Evolutionary conservation across 768 basidiomycete species (phyloP).

Genomic region (Hysterangium stoloniferum): DNA sequence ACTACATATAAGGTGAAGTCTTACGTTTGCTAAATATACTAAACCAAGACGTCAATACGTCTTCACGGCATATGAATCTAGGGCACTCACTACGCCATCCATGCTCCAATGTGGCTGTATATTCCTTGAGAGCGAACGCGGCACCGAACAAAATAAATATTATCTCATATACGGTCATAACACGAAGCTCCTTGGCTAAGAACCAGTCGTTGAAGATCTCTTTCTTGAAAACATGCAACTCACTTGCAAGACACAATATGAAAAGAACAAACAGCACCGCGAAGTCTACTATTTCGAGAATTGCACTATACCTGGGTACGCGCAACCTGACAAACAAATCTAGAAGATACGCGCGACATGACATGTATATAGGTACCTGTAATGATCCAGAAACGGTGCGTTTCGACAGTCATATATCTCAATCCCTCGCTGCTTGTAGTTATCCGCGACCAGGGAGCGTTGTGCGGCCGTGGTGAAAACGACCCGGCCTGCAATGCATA

Average conservation of each 20-base stretch:
- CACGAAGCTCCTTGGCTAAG: constrained; percentile 47
- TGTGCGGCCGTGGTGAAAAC: constrained; percentile 52
- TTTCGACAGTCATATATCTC: constrained; percentile 61
- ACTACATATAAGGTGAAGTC: neutral
- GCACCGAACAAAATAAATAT: constrained; percentile 68
- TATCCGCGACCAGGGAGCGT: constrained; percentile 80
- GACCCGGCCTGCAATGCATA: constrained; percentile 37
- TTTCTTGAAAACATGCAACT: constrained; percentile 20
- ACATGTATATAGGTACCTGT: constrained; percentile 38
- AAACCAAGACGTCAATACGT: neutral
- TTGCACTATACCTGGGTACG: constrained; percentile 72
- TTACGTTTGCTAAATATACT: constrained; percentile 83
- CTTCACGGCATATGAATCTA: neutral
- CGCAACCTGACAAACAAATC: constrained; percentile 42
- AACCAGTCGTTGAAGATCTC: neutral
- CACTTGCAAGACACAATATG: constrained; percentile 68
- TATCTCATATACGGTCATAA: constrained; percentile 54
- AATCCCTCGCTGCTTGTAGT: constrained; percentile 75
- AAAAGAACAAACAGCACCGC: constrained; percentile 59
- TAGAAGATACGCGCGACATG: neutral
- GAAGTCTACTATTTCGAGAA: constrained; percentile 76
- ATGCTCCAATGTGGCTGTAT: constrained; percentile 79
- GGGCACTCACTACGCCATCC: constrained; percentile 71
- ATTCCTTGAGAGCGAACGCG: constrained; percentile 81
- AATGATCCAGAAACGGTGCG: constrained; percentile 77